A percentile compares a stretch with the other conserved stretches of the same genome.
Conservation (phyloP, 2,329 filamentous ascomycete species). For the Pestalotiopsis sp. region DNA sequence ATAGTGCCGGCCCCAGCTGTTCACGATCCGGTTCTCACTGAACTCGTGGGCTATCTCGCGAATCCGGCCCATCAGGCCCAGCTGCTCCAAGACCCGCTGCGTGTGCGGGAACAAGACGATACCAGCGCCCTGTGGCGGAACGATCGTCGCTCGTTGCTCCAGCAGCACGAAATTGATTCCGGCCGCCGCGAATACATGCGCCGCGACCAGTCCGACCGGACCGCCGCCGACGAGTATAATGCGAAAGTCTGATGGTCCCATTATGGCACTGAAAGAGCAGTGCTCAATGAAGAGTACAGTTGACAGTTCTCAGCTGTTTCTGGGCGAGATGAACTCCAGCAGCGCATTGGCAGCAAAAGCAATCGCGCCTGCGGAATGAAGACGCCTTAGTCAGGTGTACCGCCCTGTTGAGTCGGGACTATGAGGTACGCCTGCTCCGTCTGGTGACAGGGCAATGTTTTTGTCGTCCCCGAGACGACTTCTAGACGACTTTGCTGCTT, state of each 20-base stretch:
- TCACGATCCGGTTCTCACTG: not conserved
- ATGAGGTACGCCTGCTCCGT: no score
- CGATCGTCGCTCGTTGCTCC: not conserved
- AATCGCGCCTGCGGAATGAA: no score
- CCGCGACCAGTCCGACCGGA: not conserved
- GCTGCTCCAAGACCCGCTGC: constrained; percentile 4
- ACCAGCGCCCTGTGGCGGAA: not conserved
- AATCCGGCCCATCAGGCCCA: not conserved
- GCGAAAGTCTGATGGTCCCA: not conserved
- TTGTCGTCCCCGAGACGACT: no score
- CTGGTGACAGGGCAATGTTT: no score
- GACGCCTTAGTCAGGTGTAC: no score
- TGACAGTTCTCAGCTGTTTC: no score
- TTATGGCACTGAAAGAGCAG: not conserved
- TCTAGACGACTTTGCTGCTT: no score
- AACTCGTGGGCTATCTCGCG: not conserved
- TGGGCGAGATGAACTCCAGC: no score
- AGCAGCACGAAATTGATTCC: constrained; percentile 5
- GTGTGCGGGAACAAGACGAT: not conserved
- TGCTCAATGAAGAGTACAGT: no score
- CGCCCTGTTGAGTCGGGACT: no score
- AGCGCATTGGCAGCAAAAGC: no score
- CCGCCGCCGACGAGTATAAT: constrained; percentile 4
- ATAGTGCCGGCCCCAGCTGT: not conserved
- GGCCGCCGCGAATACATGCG: not conserved